A percentile compares a stretch with the other conserved stretches of the same genome.
Evolutionary conservation across 495 filamentous ascomycete species (phyloP).

Genomic region (Neurospora hispaniola): DNA sequence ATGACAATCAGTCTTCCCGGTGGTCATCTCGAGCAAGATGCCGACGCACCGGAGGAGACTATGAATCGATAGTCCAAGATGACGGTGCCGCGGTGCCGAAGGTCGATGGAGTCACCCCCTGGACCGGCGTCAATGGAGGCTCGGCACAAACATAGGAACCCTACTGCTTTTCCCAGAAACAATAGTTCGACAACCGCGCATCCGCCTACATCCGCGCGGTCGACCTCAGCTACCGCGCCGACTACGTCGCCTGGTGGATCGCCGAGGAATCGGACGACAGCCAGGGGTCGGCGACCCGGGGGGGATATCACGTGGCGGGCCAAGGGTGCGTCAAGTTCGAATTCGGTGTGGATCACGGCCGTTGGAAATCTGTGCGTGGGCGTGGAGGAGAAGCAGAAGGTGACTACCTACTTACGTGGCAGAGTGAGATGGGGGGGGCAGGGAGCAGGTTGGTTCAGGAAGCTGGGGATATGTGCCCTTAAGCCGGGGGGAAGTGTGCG

Average conservation of each 20-base stretch:
- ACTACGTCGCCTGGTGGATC: neutral
- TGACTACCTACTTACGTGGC: neutral
- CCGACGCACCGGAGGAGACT: neutral
- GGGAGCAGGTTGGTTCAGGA: neutral
- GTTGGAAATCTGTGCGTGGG: neutral
- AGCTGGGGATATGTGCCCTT: neutral
- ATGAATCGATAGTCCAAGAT: neutral
- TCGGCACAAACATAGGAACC: neutral
- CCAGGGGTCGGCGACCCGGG: neutral
- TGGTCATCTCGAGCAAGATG: neutral
- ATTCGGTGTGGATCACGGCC: neutral
- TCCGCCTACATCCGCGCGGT: neutral
- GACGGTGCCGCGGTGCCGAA: neutral
- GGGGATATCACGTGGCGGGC: neutral
- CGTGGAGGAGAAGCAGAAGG: neutral
- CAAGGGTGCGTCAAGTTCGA: neutral
- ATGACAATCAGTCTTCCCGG: neutral
- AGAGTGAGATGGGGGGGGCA: neutral
- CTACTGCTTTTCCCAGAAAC: neutral
- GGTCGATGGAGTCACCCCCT: neutral
- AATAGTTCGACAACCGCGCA: neutral
- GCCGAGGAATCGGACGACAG: neutral
- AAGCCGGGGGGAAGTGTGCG: neutral
- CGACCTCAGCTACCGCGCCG: neutral
- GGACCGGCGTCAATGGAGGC: neutral